A percentile compares a stretch with the other conserved stretches of the same genome.
phyloP scores from a whole-genome alignment of 1,284 basidiomycete genomes.

The Spongiforma sp. region DNA sequence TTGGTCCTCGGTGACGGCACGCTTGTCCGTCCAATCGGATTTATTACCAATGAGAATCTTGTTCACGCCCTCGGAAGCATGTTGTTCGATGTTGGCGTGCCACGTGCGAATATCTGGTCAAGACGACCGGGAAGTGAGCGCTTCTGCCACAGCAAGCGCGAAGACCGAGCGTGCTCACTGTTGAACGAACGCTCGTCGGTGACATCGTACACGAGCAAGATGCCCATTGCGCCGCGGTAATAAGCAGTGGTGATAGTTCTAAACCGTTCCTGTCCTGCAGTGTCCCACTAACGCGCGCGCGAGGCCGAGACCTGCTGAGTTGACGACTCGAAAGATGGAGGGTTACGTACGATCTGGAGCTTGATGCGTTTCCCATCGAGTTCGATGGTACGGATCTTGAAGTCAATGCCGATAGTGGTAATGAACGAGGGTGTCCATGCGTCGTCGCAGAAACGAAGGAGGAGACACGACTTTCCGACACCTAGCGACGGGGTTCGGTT shows the following conservation, averaged over 20 bases:
- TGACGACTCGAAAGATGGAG: not conserved
- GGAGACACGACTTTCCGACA: constrained; percentile 98
- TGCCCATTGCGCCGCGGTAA: constrained; percentile 99
- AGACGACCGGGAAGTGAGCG: not conserved
- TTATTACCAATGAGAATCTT: constrained; percentile 99
- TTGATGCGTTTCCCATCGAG: constrained; percentile 97
- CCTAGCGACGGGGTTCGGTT: constrained; percentile 50
- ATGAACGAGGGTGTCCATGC: constrained; percentile 99
- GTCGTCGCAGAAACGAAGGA: constrained; percentile 99
- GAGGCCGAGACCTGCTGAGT: constrained; percentile 1
- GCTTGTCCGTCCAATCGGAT: constrained; percentile 98
- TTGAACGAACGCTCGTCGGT: constrained; percentile 98
- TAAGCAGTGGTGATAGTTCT: constrained; percentile 99
- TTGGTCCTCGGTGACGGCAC: constrained; percentile 88
- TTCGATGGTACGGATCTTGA: constrained; percentile 97
- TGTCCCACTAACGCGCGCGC: constrained; percentile 83
- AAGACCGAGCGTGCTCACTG: constrained; percentile 61
- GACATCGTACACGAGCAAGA: constrained; percentile 97
- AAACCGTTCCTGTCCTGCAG: constrained; percentile 99
- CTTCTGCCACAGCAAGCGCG: constrained; percentile 8
- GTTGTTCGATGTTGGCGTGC: constrained; percentile 99
- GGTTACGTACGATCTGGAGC: constrained; percentile 84
- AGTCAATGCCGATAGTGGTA: constrained; percentile 97
- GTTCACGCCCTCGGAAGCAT: constrained; percentile 98
- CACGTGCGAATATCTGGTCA: constrained; percentile 94